These are phyloP conservation scores for Hypoxylon rickii DNA, from an alignment of 495 filamentous ascomycete genomes.

Conservation along the genomic window DNA sequence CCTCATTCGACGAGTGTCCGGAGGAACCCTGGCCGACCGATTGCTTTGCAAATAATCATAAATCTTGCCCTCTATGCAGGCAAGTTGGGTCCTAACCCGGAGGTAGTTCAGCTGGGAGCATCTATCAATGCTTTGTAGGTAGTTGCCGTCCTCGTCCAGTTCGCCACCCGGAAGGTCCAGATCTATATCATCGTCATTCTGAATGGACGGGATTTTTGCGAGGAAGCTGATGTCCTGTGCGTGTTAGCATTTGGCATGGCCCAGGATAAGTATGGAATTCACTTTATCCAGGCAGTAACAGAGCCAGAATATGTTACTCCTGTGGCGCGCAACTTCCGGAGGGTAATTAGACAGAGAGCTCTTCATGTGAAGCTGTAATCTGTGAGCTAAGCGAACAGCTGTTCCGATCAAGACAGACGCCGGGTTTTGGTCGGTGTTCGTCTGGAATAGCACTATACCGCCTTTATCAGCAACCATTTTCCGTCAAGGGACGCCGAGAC, in stretches of 20 bases:
- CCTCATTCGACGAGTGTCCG: constrained; percentile 20
- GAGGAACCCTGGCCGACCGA: constrained; percentile 30
- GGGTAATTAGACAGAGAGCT: constrained; percentile 20
- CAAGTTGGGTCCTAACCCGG: constrained; percentile 33
- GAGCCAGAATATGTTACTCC: constrained; percentile 41
- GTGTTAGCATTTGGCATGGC: neutral
- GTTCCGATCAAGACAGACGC: constrained; percentile 40
- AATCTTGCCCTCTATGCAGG: constrained; percentile 35
- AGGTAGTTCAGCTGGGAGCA: constrained; percentile 33
- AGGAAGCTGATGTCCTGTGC: constrained; percentile 34
- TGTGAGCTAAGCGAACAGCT: constrained; percentile 38
- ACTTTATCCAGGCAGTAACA: constrained; percentile 40
- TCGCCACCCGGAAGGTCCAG: constrained; percentile 29
- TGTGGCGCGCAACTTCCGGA: constrained; percentile 32
- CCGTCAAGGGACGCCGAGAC: too few relatives aligned
- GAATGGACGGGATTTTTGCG: constrained; percentile 36
- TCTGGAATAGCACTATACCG: constrained; percentile 30
- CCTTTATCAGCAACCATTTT: neutral
- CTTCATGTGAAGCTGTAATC: constrained; percentile 32
- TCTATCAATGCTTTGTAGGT: constrained; percentile 34
- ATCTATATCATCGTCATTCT: constrained; percentile 38
- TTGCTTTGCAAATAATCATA: constrained; percentile 40
- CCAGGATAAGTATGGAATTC: neutral
- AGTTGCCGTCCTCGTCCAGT: constrained; percentile 23
- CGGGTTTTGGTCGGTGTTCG: constrained; percentile 34